A percentile compares a stretch with the other conserved stretches of the same genome.
Conservation (phyloP, 2,329 filamentous ascomycete genomes). For the Pseudocercospora eumusae region DNA sequence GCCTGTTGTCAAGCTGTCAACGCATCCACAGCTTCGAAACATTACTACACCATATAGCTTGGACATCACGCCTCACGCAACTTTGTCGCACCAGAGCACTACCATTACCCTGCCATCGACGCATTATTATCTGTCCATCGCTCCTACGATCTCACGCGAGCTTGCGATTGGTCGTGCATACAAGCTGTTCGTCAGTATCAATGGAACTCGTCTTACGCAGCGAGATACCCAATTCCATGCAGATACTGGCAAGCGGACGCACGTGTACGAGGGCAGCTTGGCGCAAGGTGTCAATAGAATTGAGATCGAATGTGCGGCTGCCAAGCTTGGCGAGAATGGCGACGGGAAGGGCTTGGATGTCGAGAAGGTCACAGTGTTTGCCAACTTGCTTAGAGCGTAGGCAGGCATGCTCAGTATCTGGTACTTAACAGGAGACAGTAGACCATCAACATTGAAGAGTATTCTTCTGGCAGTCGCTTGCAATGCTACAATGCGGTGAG, state of each 20-base stretch:
- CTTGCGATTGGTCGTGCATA: conserved; percentile 69
- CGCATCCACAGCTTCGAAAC: conserved; percentile 64
- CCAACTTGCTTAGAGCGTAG: conserved; percentile 61
- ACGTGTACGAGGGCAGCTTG: conserved; percentile 74
- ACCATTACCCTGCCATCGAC: conserved; percentile 68
- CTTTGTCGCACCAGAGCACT: conserved; percentile 68
- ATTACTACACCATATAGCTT: conserved; percentile 61
- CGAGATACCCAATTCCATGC: conserved; percentile 48
- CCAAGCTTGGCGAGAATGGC: conserved; percentile 46
- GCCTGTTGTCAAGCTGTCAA: conserved; percentile 64
- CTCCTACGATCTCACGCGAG: conserved; percentile 60
- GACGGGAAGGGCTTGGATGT: conserved; percentile 58
- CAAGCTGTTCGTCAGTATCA: conserved; percentile 73
- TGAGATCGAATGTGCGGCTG: conserved; percentile 73
- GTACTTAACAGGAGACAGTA: not conserved
- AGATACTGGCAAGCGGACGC: conserved; percentile 50
- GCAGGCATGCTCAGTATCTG: not conserved
- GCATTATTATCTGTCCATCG: conserved; percentile 71
- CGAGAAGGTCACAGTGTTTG: conserved; percentile 75
- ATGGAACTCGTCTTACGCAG: conserved; percentile 61
- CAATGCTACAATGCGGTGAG: not conserved
- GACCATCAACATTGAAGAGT: not conserved
- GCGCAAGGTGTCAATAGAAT: conserved; percentile 74
- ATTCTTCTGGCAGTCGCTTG: not conserved
- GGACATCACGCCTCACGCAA: conserved; percentile 65